Base-by-base conservation (phyloP, 2,329 filamentous ascomycete genomes). In the Diaporthe velutina region DNA sequence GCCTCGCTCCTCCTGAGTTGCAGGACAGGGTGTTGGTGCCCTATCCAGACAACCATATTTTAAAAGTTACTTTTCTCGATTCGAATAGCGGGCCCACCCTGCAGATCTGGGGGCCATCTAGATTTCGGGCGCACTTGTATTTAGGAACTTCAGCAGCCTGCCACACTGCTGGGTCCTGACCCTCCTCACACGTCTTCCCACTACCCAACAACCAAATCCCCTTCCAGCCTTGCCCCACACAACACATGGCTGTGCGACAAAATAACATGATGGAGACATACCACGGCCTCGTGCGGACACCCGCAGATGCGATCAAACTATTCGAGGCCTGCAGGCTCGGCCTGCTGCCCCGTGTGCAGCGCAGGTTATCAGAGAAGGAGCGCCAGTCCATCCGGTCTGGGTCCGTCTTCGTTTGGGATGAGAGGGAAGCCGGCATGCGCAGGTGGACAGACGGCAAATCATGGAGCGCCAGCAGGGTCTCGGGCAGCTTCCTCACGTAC, bases 341-440 rank as follows among this genome's bases (percentile, higher is more conserved):
- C 72, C 88, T 98, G 66, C 87, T 98, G 64, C 97, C 97, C 40
- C 92, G 97, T 78, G 97, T 99, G 8, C 97, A 98, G 86, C 91
- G 97, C 79, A 90, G 97, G 80, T 86, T 98, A 75, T 98, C 97
- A 3, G 97, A 99, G 84, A 98, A 98, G 86, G 97, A 99, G 86
- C 91, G 97, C 76, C 96, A 98, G 82, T 95, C 95, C 5, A 99
- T 99, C 83, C 93, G 95, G 81, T 98, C 96, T 0, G 97, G 97
- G 57, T 99, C 97, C 0, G 96, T 99, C 4, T 99, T 98, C 81
- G 97, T 99, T n/a, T 99, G 97, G 97, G 97, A 99, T 83, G 97
- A 99, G 87, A 90, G 96, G 79, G 97, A 99, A 87, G 97, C 97
- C 15, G 97, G 97, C 78, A 99, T 99, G 97, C 91, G 97, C 81